Evolutionary conservation across 2,329 filamentous ascomycete genomes (phyloP).

Genomic region (Neopestalotiopsis sp.): DNA sequence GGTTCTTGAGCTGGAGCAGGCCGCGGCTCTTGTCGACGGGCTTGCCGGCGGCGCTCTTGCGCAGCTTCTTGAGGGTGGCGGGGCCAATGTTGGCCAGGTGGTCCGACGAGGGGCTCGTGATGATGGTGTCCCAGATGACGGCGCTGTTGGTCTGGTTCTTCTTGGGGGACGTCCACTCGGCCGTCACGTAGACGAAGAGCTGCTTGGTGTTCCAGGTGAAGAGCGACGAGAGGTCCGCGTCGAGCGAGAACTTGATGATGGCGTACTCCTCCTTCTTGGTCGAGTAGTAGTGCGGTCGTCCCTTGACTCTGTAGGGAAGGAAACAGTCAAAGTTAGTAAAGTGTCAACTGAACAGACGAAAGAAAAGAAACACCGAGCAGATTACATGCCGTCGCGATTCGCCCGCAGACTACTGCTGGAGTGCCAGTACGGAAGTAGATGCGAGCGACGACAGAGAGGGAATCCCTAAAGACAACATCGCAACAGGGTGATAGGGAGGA

Average conservation of each 20-base stretch:
- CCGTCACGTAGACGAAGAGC: conserved; percentile 94
- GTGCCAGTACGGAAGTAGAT: not conserved
- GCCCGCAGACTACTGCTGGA: too few relatives aligned
- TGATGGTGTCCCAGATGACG: conserved; percentile 96
- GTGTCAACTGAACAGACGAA: not conserved
- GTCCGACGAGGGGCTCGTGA: conserved; percentile 74
- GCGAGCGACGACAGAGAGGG: not conserved
- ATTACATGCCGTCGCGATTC: not conserved
- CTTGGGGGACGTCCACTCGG: conserved; percentile 63
- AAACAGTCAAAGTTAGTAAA: not conserved
- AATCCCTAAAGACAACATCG: not conserved
- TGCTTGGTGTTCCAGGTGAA: conserved; percentile 99
- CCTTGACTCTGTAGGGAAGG: conserved; percentile 73
- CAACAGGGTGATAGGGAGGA: too few relatives aligned
- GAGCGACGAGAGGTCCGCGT: conserved; percentile 87
- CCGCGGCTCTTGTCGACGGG: conserved; percentile 68
- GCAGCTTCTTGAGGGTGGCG: conserved; percentile 66
- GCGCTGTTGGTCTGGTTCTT: conserved; percentile 65
- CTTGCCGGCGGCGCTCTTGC: conserved; percentile 64
- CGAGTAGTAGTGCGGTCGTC: conserved; percentile 95
- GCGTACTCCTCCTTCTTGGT: conserved; percentile 94
- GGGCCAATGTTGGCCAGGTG: conserved; percentile 67
- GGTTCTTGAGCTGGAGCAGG: conserved; percentile 77
- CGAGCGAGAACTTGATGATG: conserved; percentile 89
- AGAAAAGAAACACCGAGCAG: not conserved